Evolutionary conservation across 2,329 filamentous ascomycete genomes (phyloP).

Genomic region (Colletotrichum sp.): DNA sequence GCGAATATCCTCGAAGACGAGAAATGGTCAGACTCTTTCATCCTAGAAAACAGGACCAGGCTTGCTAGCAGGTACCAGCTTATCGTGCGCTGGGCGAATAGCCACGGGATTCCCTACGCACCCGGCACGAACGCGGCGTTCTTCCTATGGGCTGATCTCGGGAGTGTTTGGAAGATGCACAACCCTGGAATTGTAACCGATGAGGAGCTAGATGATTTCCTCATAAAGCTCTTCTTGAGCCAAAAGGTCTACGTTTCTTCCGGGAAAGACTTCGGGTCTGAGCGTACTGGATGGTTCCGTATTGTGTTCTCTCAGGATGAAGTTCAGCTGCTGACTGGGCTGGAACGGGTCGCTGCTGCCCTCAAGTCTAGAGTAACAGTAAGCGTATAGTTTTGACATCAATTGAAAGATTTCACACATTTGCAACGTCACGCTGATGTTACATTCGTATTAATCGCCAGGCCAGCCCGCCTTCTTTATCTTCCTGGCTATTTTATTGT

Average conservation of each 20-base stretch:
- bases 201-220: slow-evolving; percentile 48
- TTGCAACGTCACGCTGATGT: too few relatives aligned
- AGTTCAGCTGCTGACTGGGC: slow-evolving; percentile 31
- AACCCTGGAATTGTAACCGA: slow-evolving; percentile 78
- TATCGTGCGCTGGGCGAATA: slow-evolving; percentile 38
- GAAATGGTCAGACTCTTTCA: slow-evolving; percentile 44
- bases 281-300: slow-evolving; percentile 42
- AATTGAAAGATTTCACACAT: neutral
- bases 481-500: slow-evolving; percentile 5
- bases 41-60: slow-evolving; percentile 44
- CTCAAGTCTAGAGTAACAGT: neutral
- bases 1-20: slow-evolving; percentile 14
- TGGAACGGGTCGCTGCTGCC: neutral
- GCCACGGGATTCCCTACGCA: slow-evolving; percentile 49
- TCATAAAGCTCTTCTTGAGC: slow-evolving; percentile 24
- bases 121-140: slow-evolving; percentile 57
- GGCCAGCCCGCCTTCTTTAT: slow-evolving; percentile 20
- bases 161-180: slow-evolving; percentile 64
- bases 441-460: neutral
- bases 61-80: slow-evolving; percentile 44
- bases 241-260: slow-evolving; percentile 40
- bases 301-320: slow-evolving; percentile 41
- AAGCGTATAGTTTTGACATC: neutral
- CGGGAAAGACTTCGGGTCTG: slow-evolving; percentile 40
- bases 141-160: slow-evolving; percentile 59